Evolutionary conservation across 345 rosid genomes (phyloP), one percentile per base, ranked within the genome.

Genomic region (Jatropha curcas): DNA sequence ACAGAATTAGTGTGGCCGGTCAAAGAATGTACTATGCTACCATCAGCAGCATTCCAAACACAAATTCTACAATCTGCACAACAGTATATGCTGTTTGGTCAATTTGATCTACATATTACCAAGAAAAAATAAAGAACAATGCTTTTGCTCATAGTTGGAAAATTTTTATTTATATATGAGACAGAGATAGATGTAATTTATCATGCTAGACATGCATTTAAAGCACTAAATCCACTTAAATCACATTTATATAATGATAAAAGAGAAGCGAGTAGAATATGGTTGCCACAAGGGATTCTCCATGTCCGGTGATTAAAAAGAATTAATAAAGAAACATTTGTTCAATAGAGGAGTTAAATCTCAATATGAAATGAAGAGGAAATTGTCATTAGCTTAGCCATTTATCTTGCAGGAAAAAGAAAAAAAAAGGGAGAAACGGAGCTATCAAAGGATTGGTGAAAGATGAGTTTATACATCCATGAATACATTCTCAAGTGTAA

Each of bases 21-120:
- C 88, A 96, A 86, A 67, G 94, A 93, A 82, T 96, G 99, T 57
- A 96, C 98, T 77, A 93, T 77, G 86, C 88, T 87, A 80, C 98
- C 96, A 88, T 96, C 98, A 79, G 97, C 85, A 34, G 97, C 98
- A 86, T 96, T 96, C 99, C 99, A 96, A 72, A 96, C 99, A 46
- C 99, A 96, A 77, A 96, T 93, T 86, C 99, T 90, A 87, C 98
- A 96, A 84, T 96, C 99, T 96, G 88, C 82, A 84, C 67, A 59
- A 79, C 27, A 70, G 71, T 10, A 68, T n/a, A 43, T 14, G 30
- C 61, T 13, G 20, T 64, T 64, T 65, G 65, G 78, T 53, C 67
- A 71, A 67, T 16, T 12, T 73, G 60, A 13, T 74, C 61, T 65
- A 35, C 34, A 60, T n/a, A 46, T 55, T 52, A 43, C 66, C 67